These are phyloP conservation scores for Beverwykella pulmonaria DNA, from an alignment of 495 filamentous ascomycete species.

Conservation along the genomic window DNA sequence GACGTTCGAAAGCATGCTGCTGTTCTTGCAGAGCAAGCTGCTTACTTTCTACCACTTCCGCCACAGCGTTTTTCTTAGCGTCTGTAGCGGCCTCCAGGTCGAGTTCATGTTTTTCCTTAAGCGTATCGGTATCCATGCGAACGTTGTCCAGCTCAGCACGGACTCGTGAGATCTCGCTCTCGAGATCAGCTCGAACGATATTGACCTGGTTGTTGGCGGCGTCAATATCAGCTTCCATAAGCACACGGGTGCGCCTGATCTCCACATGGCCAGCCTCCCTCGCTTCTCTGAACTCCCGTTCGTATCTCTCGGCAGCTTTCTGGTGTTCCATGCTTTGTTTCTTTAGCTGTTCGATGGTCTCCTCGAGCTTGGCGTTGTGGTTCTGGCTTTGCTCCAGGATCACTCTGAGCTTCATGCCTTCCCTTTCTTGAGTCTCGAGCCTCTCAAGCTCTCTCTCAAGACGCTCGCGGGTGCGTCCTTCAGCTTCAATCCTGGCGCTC, in stretches of 20 bases:
- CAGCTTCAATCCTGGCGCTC: conserved; percentile 72
- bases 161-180: conserved; percentile 68
- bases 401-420: conserved; percentile 61
- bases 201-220: conserved; percentile 81
- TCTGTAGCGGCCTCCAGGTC: conserved; percentile 74
- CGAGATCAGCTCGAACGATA: conserved; percentile 73
- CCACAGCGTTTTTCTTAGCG: conserved; percentile 54
- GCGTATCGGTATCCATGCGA: conserved; percentile 71
- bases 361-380: conserved; percentile 63
- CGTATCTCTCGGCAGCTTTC: conserved; percentile 63
- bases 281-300: conserved; percentile 81
- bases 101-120: conserved; percentile 72
- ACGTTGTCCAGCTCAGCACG: conserved; percentile 71
- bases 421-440: conserved; percentile 73
- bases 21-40: conserved; percentile 68
- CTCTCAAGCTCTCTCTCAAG: conserved; percentile 77
- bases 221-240: conserved; percentile 80
- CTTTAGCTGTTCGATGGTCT: conserved; percentile 63
- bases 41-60: conserved; percentile 61
- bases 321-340: conserved; percentile 69
- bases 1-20: conserved; percentile 69
- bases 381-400: conserved; percentile 57
- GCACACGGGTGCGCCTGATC: conserved; percentile 71
- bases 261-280: conserved; percentile 75
- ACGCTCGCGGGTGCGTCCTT: conserved; percentile 73